phyloP scores from a whole-genome alignment of 2,329 filamentous ascomycete genomes.

The Dactylonectria macrodidyma region DNA sequence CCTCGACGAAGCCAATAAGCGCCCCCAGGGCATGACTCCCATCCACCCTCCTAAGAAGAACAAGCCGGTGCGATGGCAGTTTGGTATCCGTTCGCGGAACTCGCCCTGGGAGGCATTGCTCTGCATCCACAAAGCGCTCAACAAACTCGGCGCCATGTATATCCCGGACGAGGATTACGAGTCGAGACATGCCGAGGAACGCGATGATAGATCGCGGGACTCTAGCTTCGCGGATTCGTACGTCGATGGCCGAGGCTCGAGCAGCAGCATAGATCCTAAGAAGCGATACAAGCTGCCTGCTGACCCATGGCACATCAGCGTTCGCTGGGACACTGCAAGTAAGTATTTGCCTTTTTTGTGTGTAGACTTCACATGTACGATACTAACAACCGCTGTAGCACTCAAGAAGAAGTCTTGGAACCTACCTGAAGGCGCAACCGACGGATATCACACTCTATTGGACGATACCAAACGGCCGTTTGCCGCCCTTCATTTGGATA shows the following conservation, averaged over 20 bases:
- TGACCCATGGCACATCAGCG: constrained; percentile 94
- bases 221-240: constrained; percentile 60
- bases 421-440: constrained; percentile 35
- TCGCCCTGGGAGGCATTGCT: constrained; percentile 94
- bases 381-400: constrained; percentile 52
- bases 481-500: constrained; percentile 94
- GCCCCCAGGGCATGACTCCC: constrained; percentile 75
- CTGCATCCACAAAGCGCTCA: constrained; percentile 93
- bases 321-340: constrained; percentile 89
- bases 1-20: constrained; percentile 74
- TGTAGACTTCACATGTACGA: background rate
- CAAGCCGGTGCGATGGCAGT: constrained; percentile 95
- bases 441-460: constrained; percentile 57
- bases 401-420: constrained; percentile 45
- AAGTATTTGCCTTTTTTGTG: constrained; percentile 60
- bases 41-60: constrained; percentile 77
- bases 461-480: constrained; percentile 68
- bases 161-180: constrained; percentile 76
- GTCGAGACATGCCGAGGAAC: constrained; percentile 61
- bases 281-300: constrained; percentile 87
- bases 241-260: constrained; percentile 55
- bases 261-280: constrained; percentile 64
- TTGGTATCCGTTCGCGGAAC: constrained; percentile 95
- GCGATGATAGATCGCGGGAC: constrained; percentile 53
- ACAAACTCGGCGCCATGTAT: constrained; percentile 92